Evolutionary conservation across 164 flowering plant species (phyloP), one percentile per base, ranked within the genome.

Genomic region (Pachysandra terminalis): DNA sequence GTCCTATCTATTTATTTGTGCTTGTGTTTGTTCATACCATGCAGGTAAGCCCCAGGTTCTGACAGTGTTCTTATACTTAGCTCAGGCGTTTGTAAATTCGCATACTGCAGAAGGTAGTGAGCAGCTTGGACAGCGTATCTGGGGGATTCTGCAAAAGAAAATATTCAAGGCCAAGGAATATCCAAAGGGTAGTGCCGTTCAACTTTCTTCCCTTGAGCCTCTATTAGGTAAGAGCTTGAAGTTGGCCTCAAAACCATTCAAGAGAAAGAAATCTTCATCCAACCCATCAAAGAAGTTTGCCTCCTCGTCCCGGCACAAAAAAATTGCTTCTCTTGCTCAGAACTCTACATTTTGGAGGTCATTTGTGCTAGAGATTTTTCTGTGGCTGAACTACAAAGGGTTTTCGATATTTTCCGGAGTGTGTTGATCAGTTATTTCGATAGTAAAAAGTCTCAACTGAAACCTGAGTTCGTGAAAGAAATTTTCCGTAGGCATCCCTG

Each of bases 71-170:
- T 84, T 94, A n/a, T 77, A 83, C 76, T 76, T 95, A 71, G 86
- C 84, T 63, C 92, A 75, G 72, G 90, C 89, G 49, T 83, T 89
- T 69, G 78, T 87, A n/a, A 86, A 85, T 61, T 90, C 88, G 16
- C 81, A 83, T 64, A 81, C 83, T 52, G 73, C 78, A 27, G 96
- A 88, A 81, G 84, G 82, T 59, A 86, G 81, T 49, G 91, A 86
- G 68, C 98, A 95, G 80, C 89, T 95, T 68, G 88, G 81, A 63
- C 94, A 95, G 81, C 88, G 97, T 3, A 89, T 95, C 26, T 88
- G 83, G 84, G 96, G 96, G 57, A 90, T 92, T 67, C 60, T 95
- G 68, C 96, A 92, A 56, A 88, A 85, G 87, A 90, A 87, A 62
- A 82, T 95, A 58, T 82, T 95, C 63, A 92, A 90, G 80, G 88